phyloP scores from a whole-genome alignment of 2,329 filamentous ascomycete species.

The Pseudocercospora fijiensis region DNA sequence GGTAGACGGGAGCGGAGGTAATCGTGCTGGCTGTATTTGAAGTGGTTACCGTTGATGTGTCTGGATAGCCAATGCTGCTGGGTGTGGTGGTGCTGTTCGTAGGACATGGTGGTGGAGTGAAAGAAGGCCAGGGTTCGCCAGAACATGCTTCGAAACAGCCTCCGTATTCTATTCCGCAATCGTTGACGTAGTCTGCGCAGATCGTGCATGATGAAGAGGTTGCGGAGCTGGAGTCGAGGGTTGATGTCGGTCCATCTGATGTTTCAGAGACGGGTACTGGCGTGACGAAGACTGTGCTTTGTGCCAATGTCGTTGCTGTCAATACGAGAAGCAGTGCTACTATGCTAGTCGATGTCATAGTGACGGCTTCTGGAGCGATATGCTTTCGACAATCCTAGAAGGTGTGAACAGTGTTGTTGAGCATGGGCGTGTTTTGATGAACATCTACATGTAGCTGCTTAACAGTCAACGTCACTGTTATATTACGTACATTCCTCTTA shows the following conservation, averaged over 20 bases:
- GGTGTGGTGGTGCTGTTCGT: not conserved
- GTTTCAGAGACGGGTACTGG: not conserved
- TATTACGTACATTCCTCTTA: not conserved
- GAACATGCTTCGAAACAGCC: conserved; percentile 24
- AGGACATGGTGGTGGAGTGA: conserved; percentile 6
- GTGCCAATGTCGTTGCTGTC: not conserved
- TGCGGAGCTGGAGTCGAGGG: not conserved
- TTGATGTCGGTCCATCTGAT: not conserved
- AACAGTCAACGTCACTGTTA: conserved; percentile 3
- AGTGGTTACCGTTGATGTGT: not conserved
- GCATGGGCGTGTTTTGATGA: not conserved
- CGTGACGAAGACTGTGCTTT: conserved; percentile 1
- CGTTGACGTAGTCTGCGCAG: conserved; percentile 31
- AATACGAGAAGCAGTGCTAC: not conserved
- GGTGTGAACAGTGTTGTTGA: not conserved
- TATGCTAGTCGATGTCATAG: not conserved
- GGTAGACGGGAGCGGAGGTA: conserved; percentile 1
- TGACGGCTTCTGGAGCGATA: not conserved
- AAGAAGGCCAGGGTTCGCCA: not conserved
- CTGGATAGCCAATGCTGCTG: not conserved
- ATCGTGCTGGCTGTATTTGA: not conserved
- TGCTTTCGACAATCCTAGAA: not conserved
- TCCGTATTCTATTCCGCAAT: conserved; percentile 26
- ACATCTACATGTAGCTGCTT: not conserved
- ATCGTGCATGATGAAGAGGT: conserved; percentile 10